Base-by-base conservation (phyloP, 441 rosid species). In the Rhodomyrtus psidioides region DNA sequence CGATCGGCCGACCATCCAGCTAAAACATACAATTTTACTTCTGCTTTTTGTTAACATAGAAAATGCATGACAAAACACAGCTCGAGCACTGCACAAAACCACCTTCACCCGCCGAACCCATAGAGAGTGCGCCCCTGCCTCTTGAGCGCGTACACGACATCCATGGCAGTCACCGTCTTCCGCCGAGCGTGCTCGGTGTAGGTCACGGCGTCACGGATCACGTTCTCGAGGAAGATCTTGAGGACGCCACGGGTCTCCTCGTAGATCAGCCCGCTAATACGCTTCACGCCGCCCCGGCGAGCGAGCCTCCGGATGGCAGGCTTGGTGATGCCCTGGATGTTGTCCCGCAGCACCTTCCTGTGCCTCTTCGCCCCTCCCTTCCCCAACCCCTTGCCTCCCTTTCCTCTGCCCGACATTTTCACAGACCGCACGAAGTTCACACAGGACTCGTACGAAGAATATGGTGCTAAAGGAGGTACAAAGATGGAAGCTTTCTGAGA, bases 321-420 rank as follows among this genome's bases (percentile, higher is more conserved):
- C 76, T 65, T 65, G 76, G 76, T 65, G 46, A 65, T 65, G 14
- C 76, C 76, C 76, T 65, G 76, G 26, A 65, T 34, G 76, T 65
- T 65, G 26, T 65, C 76, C 76, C 76, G 24, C 26, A 65, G 14
- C 4, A 65, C 76, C 76, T 65, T 65, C 76, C 76, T 65, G 46
- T 65, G 76, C 76, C 76, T 65, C 76, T 65, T 65, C 26, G 76
- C 76, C 14, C 76, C 76, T 21, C 76, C 76, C 76, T 65, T 65
- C 46, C 76, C 76, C 76, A 65, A 6, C 26, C 76, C 76, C 76
- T 65, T 65, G 26, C 76, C 76, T 21, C 76, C 76, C 5, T 65
- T 65, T 12, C 76, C 76, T 34, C 76, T 65, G 26, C 76, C 76
- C 76, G 46, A 65, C 76, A 65, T 65, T 1, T 19, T 30, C 26